phyloP scores from a whole-genome alignment of 1,139 yeast species.

The Blastobotrys ciferrii region DNA sequence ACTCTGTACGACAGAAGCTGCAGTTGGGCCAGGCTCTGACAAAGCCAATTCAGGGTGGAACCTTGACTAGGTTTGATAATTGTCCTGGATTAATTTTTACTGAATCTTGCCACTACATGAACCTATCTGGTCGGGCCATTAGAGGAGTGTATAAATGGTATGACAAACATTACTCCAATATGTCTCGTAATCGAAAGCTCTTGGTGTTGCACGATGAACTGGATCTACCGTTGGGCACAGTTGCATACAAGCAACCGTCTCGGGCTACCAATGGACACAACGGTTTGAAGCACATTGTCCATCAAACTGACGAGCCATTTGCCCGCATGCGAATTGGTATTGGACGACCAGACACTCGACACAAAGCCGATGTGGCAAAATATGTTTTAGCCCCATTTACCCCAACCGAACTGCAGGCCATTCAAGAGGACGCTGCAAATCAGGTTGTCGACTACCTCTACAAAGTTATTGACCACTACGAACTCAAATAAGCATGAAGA shows the following conservation, averaged over 20 bases:
- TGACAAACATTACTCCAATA: constrained; percentile 17
- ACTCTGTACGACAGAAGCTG: constrained; percentile 19
- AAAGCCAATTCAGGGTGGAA: constrained; percentile 16
- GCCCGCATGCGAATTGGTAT: constrained; percentile 68
- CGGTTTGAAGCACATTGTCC: constrained; percentile 62
- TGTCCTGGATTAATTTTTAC: constrained; percentile 41
- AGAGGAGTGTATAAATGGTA: constrained; percentile 44
- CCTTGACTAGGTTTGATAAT: constrained; percentile 25
- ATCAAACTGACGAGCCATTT: constrained; percentile 43
- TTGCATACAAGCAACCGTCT: constrained; percentile 55
- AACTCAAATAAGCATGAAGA: too few species aligned
- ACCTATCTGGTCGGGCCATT: constrained; percentile 53
- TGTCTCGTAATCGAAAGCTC: constrained; percentile 37
- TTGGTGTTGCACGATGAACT: constrained; percentile 76
- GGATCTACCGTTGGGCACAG: constrained; percentile 59
- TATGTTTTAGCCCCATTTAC: constrained; percentile 56
- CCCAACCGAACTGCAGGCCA: constrained; percentile 28
- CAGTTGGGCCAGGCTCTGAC: constrained; percentile 20
- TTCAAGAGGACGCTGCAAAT: neutral
- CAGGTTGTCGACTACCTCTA: constrained; percentile 5
- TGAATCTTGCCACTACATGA: constrained; percentile 63
- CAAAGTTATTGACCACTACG: neutral
- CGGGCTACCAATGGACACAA: constrained; percentile 76
- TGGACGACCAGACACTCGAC: constrained; percentile 55
- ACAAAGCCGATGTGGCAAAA: constrained; percentile 49